Base-by-base conservation (phyloP, 1,139 yeast genomes). In the Meyerozyma elateridarum region DNA sequence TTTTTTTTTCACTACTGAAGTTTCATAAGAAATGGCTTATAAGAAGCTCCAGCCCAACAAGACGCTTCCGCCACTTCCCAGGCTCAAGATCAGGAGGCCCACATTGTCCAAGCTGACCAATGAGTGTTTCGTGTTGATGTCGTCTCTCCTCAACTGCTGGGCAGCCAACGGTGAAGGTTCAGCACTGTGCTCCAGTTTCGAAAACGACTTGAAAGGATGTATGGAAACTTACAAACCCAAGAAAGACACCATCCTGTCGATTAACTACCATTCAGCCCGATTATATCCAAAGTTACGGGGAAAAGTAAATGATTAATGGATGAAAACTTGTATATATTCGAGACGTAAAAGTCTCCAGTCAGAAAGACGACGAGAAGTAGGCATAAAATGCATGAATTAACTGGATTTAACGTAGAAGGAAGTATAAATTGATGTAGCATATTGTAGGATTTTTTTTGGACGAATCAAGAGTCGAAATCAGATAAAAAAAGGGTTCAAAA, bases 151-250 rank as follows among this genome's bases (percentile, higher is more conserved):
- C 48, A 85, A 84, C 66, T 89, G 97, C 60, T 89, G 97, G 97
- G 94, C 96, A 4, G 85, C 95, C 20, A 85, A 87, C 61, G 91
- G 94, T 32, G 95, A 87, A 57, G 91, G 91, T 37, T 69, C 82
- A 15, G 61, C 70, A 8, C 70, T 63, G 29, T 89, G 97, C 60
- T 64, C 69, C 16, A 67, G 65, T 7, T 62, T 84, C 36, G 95
- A 82, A 49, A 59, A 47, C 14, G 73, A 68, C 35, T 63, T 68
- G 49, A 68, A 66, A 45, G 49, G 49, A 20, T 69, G 75, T 44
- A 68, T 69, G 73, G 73, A 66, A 38, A 61, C 68, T 16, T 58
- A 59, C 47, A 65, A 69, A 50, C 68, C 72, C 39, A 60, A 61
- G 36, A 65, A 66, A 46, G 75, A 79, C 22, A 52, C 51, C 27